Percentiles rank a stretch among this genome's conserved stretches.
Conservation (phyloP, 2,329 filamentous ascomycete species). For the Diplodia seriata region DNA sequence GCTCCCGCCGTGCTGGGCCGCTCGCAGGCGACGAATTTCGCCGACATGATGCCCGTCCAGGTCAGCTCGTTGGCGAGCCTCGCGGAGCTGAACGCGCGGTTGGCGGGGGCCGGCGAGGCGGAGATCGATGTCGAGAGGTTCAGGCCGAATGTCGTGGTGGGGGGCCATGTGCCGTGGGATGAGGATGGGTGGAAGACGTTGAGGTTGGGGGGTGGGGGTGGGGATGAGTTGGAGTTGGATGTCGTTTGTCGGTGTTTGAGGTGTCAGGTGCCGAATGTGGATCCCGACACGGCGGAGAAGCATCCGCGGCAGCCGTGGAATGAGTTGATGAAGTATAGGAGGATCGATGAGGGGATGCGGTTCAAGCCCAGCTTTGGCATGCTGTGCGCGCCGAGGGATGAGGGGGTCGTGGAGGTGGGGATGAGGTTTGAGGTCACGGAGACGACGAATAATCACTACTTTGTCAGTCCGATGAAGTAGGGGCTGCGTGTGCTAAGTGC, state of each 20-base stretch:
- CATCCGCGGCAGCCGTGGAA: constrained; percentile 68
- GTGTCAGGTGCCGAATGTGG: constrained; percentile 70
- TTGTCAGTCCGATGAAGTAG: constrained; percentile 46
- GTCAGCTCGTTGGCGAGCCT: constrained; percentile 64
- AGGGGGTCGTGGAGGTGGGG: constrained; percentile 63
- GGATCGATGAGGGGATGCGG: constrained; percentile 66
- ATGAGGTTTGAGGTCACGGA: constrained; percentile 65
- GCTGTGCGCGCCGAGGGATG: constrained; percentile 66
- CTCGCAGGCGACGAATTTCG: constrained; percentile 62
- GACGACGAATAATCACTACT: constrained; percentile 64
- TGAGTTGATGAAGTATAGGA: constrained; percentile 65
- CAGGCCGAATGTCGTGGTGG: constrained; percentile 68
- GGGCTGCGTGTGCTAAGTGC: neutral
- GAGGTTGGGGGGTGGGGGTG: constrained; percentile 47
- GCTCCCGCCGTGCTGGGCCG: constrained; percentile 61
- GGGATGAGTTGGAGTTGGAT: constrained; percentile 57
- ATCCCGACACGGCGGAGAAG: constrained; percentile 66
- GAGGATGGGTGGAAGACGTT: constrained; percentile 70
- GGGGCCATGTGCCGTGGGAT: constrained; percentile 63
- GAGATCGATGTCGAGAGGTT: constrained; percentile 67
- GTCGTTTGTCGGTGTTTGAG: constrained; percentile 65
- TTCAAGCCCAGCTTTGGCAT: constrained; percentile 73
- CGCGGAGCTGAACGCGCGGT: constrained; percentile 63
- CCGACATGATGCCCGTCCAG: constrained; percentile 65
- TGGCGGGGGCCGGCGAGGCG: constrained; percentile 50